Evolutionary conservation across 805 yeast species (phyloP), one percentile per base, ranked within the genome.

Genomic region (Saccharomycopsis sp.): DNA sequence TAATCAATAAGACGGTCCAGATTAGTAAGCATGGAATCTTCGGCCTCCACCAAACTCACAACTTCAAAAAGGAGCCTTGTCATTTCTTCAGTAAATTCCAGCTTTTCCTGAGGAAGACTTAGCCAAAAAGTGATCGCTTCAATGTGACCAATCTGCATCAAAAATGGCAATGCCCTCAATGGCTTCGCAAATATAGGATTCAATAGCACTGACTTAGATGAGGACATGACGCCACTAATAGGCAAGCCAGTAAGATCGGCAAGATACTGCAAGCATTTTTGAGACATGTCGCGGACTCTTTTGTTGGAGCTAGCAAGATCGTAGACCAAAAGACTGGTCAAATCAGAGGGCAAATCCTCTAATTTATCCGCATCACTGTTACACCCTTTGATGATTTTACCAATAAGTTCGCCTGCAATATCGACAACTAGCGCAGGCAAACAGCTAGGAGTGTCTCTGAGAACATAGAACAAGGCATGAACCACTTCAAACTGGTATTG

Each of bases 181-280:
- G 99, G 99, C 68, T 94, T 94, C 2, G 97, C 97, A 75, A 94
- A 95, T 21, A 94, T 94, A 4, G 99, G 98, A 0, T 95, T 88
- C 52, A 94, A 73, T 29, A 95, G 74, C 24, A 91, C 82, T 52
- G 83, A 85, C 65, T 91, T 89, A 55, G 95, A 91, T 18, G 92
- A 91, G 2, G 84, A 81, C 70, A 95, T 84, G 64, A 95, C 80
- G 1, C 84, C 80, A 0, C 92, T 80, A 51, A 89, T 77, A 1
- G 95, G 81, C 14, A 85, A 84, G 1, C 75, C 74, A 0, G 96
- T 84, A 0, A 87, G 80, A 14, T 85, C 85, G 0, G 97, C 81
- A 16, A 94, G 75, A 1, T 81, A 81, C 20, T 75, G 68, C 61
- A 94, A 75, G 1, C 92, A 83, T 29, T 79, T 75, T 67, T 89